A percentile compares a stretch with the other conserved stretches of the same genome.
Evolutionary conservation across 2,329 filamentous ascomycete genomes (phyloP).

Genomic region (Aureobasidium musti): DNA sequence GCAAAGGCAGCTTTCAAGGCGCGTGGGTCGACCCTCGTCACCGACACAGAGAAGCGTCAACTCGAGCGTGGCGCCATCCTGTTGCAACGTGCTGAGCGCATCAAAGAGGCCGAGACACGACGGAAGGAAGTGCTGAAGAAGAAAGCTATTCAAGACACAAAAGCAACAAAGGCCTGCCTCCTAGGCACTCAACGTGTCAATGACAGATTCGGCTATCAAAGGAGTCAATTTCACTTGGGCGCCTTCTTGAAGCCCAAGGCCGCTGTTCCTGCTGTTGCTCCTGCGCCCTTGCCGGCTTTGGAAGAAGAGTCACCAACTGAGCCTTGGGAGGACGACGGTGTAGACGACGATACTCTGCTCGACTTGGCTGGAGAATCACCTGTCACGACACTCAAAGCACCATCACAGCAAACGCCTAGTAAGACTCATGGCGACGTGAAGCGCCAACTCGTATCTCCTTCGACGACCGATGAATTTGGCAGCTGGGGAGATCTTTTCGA

Average conservation of each 20-base stretch:
- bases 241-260: conserved; percentile 38
- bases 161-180: conserved; percentile 31
- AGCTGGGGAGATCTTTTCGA: conserved; percentile 45
- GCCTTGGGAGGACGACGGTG: conserved; percentile 32
- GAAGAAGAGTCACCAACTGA: neutral
- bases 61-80: conserved; percentile 41
- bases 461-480: conserved; percentile 33
- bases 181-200: conserved; percentile 39
- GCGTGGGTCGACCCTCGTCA: conserved; percentile 38
- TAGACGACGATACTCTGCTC: conserved; percentile 41
- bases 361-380: conserved; percentile 31
- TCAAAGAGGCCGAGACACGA: conserved; percentile 40
- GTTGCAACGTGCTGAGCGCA: conserved; percentile 40
- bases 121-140: conserved; percentile 39
- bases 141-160: conserved; percentile 34
- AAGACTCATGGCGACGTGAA: neutral
- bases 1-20: conserved; percentile 43
- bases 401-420: conserved; percentile 8
- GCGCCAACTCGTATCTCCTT: conserved; percentile 4
- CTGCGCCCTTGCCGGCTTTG: neutral
- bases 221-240: conserved; percentile 43
- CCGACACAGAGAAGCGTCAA: conserved; percentile 39
- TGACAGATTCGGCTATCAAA: conserved; percentile 42
- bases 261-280: neutral
- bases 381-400: neutral